phyloP scores from a whole-genome alignment of 768 basidiomycete genomes.

The Coprinopsis cinerea region DNA sequence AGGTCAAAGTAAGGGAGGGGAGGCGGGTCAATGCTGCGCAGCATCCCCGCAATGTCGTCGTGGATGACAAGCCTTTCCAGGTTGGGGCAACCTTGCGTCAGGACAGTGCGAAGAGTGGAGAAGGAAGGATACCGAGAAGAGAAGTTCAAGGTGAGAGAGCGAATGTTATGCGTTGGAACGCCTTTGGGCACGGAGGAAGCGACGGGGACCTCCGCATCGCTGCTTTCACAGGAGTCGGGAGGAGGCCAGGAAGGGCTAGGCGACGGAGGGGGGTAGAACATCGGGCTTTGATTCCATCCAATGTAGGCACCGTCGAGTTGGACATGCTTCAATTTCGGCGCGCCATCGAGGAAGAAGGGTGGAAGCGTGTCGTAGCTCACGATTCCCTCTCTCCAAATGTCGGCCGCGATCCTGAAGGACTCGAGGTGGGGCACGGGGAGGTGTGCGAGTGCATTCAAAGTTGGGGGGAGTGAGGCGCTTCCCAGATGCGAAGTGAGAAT shows the following conservation, averaged over 20 bases:
- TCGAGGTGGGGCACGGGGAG: slow-evolving; percentile 15
- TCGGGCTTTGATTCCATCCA: slow-evolving; percentile 14
- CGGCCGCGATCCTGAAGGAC: slow-evolving; percentile 19
- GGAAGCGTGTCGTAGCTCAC: slow-evolving; percentile 17
- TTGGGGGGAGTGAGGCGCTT: slow-evolving; percentile 13
- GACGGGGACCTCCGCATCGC: not conserved
- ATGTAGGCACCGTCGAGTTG: slow-evolving; percentile 19
- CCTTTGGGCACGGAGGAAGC: slow-evolving; percentile 6
- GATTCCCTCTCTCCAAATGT: slow-evolving; percentile 25
- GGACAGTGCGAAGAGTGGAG: slow-evolving; percentile 14
- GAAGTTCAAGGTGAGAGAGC: slow-evolving; percentile 20
- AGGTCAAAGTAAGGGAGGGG: slow-evolving; percentile 5
- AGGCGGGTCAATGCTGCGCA: slow-evolving; percentile 19
- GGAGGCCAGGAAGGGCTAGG: too few relatives aligned
- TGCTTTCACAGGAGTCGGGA: not conserved
- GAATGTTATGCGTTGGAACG: slow-evolving; percentile 16
- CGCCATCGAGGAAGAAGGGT: slow-evolving; percentile 18
- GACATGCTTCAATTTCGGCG: slow-evolving; percentile 17
- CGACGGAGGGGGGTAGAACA: not conserved
- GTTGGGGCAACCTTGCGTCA: slow-evolving; percentile 18
- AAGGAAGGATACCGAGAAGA: slow-evolving; percentile 22
- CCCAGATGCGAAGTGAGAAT: slow-evolving; percentile 24
- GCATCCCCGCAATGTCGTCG: slow-evolving; percentile 20
- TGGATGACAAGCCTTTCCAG: slow-evolving; percentile 20
- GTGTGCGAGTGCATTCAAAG: slow-evolving; percentile 16